These are phyloP conservation scores for Syncephalis fuscata DNA, from an alignment of 371 early-diverging fungal species.

Conservation along the genomic window DNA sequence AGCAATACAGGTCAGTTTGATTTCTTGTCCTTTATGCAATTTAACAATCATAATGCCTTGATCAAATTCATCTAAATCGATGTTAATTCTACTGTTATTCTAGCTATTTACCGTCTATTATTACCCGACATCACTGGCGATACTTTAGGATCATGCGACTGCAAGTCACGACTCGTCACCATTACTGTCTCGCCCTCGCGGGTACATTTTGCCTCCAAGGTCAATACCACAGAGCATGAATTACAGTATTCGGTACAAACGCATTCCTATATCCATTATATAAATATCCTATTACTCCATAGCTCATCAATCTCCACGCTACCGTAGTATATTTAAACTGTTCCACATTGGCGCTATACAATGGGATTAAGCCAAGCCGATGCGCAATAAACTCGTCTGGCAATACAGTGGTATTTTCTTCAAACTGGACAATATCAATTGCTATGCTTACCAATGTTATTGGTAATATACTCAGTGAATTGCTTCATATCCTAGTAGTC, in stretches of 20 bases:
- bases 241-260: slow-evolving; percentile 76
- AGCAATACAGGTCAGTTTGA: slow-evolving; percentile 74
- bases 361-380: slow-evolving; percentile 94
- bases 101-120: neutral
- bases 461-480: neutral
- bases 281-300: neutral
- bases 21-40: slow-evolving; percentile 82
- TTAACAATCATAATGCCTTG: slow-evolving; percentile 80
- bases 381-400: slow-evolving; percentile 99
- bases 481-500: neutral
- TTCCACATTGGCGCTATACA: slow-evolving; percentile 59
- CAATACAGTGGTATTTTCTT: slow-evolving; percentile 89
- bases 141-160: slow-evolving; percentile 59
- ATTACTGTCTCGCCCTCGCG: slow-evolving; percentile 47
- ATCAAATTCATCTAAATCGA: slow-evolving; percentile 15
- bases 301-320: slow-evolving; percentile 11
- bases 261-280: slow-evolving; percentile 78
- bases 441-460: slow-evolving; percentile 25
- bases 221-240: slow-evolving; percentile 80
- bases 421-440: slow-evolving; percentile 96
- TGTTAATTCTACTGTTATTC: neutral
- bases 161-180: slow-evolving; percentile 73
- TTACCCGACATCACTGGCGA: slow-evolving; percentile 55
- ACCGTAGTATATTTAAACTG: slow-evolving; percentile 72
- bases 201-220: slow-evolving; percentile 52